These are phyloP conservation scores for Phytopythium delawarense DNA, from an alignment of 352 stramenopile genomes.

Conservation along the genomic window DNA sequence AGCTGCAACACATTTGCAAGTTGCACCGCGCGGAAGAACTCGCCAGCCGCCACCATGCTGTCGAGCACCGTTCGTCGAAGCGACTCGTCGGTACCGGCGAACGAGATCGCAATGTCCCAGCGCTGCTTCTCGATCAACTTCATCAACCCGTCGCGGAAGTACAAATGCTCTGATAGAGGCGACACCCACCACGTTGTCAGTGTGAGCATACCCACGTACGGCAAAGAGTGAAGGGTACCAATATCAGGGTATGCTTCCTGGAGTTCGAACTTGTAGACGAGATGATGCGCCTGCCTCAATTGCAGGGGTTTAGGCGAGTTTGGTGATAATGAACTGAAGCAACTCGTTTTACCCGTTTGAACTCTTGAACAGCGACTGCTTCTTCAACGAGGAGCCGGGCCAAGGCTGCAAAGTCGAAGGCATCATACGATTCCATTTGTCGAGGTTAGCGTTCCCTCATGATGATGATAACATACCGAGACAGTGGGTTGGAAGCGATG, in stretches of 20 bases:
- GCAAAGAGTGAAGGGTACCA: slow-evolving; percentile 12
- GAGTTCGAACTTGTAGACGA: slow-evolving; percentile 53
- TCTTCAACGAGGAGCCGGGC: slow-evolving; percentile 45
- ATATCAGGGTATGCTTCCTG: slow-evolving; percentile 60
- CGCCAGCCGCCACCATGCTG: slow-evolving; percentile 34
- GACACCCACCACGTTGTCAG: background rate
- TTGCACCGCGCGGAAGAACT: slow-evolving; percentile 31
- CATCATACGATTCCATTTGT: background rate
- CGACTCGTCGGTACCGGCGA: slow-evolving; percentile 49
- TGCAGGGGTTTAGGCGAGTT: background rate
- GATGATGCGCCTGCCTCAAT: slow-evolving; percentile 38
- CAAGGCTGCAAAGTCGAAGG: slow-evolving; percentile 16
- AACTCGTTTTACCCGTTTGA: slow-evolving; percentile 40
- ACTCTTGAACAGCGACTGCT: slow-evolving; percentile 49
- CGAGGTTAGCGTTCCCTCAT: background rate
- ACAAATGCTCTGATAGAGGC: slow-evolving; percentile 33
- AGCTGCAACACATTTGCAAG: slow-evolving; percentile 40
- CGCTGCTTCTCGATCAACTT: slow-evolving; percentile 63
- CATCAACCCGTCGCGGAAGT: slow-evolving; percentile 53
- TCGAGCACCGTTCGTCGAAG: slow-evolving; percentile 46
- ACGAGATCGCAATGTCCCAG: slow-evolving; percentile 66
- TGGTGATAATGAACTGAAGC: too few relatives aligned
- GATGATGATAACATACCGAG: background rate
- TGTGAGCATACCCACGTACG: background rate
- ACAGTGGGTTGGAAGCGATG: background rate